These are phyloP conservation scores for Fusarium napiforme DNA, from an alignment of 2,329 filamentous ascomycete species.

Conservation along the genomic window DNA sequence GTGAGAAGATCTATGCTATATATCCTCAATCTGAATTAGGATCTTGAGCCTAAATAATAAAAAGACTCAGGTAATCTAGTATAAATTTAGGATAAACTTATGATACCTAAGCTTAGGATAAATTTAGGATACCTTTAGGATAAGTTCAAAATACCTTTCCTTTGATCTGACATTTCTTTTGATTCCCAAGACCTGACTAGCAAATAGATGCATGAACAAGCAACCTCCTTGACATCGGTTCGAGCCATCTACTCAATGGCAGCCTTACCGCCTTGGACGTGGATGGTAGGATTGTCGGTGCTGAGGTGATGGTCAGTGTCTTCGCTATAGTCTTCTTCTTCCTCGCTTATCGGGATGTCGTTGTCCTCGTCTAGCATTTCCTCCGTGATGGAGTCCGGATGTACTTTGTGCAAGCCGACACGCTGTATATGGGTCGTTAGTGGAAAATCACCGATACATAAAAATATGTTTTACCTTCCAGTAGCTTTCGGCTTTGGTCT, in stretches of 20 bases:
- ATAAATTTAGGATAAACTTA: too few relatives aligned
- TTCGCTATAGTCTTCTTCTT: not conserved
- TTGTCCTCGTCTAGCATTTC: not conserved
- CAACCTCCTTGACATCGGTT: not conserved
- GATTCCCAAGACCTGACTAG: too few relatives aligned
- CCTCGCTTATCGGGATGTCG: not conserved
- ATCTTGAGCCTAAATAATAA: not conserved
- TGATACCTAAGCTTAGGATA: too few relatives aligned
- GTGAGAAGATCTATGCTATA: fast-evolving
- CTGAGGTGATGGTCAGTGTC: not conserved
- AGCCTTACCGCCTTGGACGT: not conserved
- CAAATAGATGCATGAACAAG: too few relatives aligned
- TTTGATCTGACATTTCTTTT: too few relatives aligned
- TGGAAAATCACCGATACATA: not conserved
- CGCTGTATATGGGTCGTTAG: not conserved
- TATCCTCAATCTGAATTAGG: not conserved
- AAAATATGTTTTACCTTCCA: not conserved
- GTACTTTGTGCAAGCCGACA: not conserved
- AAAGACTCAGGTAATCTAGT: too few relatives aligned
- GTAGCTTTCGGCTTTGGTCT: not conserved
- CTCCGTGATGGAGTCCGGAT: not conserved
- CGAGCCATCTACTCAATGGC: not conserved
- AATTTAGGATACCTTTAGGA: too few relatives aligned
- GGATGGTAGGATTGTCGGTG: not conserved
- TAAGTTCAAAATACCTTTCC: too few relatives aligned